These are phyloP conservation scores for Casuarina equisetifolia DNA, from an alignment of 306 rosid species.

Conservation along the genomic window DNA sequence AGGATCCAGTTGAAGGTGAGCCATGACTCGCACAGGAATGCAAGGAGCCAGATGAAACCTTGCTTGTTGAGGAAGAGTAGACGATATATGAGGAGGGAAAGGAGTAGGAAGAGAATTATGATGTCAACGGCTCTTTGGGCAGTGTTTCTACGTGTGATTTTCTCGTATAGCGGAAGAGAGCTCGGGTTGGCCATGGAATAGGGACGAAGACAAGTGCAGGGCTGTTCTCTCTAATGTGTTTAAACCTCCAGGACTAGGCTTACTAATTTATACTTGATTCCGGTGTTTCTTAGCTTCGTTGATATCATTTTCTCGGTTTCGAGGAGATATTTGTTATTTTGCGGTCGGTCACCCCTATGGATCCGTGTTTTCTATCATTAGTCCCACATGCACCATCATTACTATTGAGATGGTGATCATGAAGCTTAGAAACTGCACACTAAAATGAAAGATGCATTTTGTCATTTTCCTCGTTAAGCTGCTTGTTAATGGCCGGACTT, in stretches of 20 bases:
- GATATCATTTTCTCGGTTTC: no score
- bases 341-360: no score
- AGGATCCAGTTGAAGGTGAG: conserved; percentile 48
- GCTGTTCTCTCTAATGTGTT: background rate
- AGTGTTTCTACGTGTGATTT: background rate
- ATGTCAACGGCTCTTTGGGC: conserved; percentile 35
- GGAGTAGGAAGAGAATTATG: conserved; percentile 35
- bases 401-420: no score
- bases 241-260: background rate
- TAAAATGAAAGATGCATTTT: no score
- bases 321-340: no score
- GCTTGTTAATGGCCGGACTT: no score
- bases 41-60: conserved; percentile 44
- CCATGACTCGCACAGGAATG: conserved; percentile 62
- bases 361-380: no score
- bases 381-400: no score
- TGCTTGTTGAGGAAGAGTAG: conserved; percentile 15
- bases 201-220: no score
- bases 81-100: conserved; percentile 45
- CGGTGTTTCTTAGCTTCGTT: no score
- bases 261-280: background rate
- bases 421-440: no score
- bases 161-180: conserved; percentile 39
- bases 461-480: no score
- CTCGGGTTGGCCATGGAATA: background rate